Conservation (phyloP, 441 rosid genomes). For the Geranium incanum region DNA sequence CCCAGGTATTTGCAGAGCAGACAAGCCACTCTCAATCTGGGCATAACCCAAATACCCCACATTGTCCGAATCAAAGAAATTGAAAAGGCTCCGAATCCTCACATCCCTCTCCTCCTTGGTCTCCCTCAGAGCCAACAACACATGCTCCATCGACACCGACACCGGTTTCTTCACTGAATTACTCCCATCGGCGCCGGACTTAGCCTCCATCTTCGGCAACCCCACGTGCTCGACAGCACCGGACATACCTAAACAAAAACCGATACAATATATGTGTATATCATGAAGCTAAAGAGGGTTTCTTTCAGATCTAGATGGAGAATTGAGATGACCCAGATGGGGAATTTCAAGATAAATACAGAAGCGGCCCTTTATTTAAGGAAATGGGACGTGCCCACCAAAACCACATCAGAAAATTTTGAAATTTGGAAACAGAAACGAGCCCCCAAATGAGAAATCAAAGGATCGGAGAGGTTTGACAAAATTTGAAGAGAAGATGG, state of each 20-base stretch:
- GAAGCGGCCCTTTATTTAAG: slow-evolving; percentile 3
- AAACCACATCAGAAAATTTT: not conserved
- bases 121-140: slow-evolving; percentile 72
- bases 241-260: not conserved
- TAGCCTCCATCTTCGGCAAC: slow-evolving; percentile 30
- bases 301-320: slow-evolving; percentile 5
- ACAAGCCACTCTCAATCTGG: slow-evolving; percentile 74
- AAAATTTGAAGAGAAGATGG: not conserved
- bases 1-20: slow-evolving; percentile 77
- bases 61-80: slow-evolving; percentile 61
- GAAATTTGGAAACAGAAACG: slow-evolving; percentile 1
- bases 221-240: slow-evolving; percentile 43
- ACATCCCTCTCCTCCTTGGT: slow-evolving; percentile 76
- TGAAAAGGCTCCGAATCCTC: slow-evolving; percentile 63
- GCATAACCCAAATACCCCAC: slow-evolving; percentile 66
- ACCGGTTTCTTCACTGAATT: slow-evolving; percentile 52
- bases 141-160: slow-evolving; percentile 74
- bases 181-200: slow-evolving; percentile 23
- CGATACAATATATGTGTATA: not conserved
- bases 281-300: not conserved
- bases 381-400: not conserved
- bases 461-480: not conserved
- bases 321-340: not conserved
- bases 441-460: slow-evolving; percentile 11
- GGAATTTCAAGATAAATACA: not conserved